Evolutionary conservation across 257 asterid genomes (phyloP).

Genomic region (Striga asiatica): DNA sequence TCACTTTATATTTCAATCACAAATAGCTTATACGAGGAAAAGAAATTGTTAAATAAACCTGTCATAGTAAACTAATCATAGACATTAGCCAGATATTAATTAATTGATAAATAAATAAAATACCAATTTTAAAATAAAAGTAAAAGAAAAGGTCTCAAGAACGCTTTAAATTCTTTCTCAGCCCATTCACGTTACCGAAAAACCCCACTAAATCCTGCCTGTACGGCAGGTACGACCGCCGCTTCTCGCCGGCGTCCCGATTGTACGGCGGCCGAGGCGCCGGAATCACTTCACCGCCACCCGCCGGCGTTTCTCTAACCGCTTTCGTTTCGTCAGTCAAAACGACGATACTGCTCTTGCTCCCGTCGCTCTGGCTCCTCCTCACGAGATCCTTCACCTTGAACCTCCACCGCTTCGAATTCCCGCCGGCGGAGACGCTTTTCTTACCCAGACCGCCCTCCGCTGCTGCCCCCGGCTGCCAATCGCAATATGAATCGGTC

Average conservation of each 20-base stretch:
- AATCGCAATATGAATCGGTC: constrained; percentile 22
- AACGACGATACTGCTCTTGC: constrained; percentile 10
- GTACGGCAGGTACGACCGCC: constrained; percentile 17
- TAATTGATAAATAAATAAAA: too few species aligned
- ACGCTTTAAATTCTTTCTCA: not conserved
- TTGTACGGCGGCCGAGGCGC: constrained; percentile 1
- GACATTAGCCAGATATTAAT: too few species aligned
- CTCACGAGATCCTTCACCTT: constrained; percentile 23
- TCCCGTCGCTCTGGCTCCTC: constrained; percentile 14
- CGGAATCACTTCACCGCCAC: constrained; percentile 8
- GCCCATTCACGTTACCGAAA: constrained; percentile 15
- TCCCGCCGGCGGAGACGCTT: constrained; percentile 27
- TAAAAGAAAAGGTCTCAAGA: constrained; percentile 3
- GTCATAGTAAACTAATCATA: too few species aligned
- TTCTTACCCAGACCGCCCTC: constrained; percentile 19
- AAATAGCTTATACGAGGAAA: too few species aligned
- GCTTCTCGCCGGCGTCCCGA: constrained; percentile 20
- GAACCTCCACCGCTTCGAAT: constrained; percentile 33
- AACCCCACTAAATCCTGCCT: constrained; percentile 22
- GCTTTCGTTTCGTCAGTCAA: not conserved
- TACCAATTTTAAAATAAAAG: too few species aligned
- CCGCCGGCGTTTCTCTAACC: constrained; percentile 2
- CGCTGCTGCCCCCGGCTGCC: constrained; percentile 21
- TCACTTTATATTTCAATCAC: too few species aligned
- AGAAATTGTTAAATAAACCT: too few species aligned